phyloP scores from a whole-genome alignment of 2,329 filamentous ascomycete species.

The Alternaria consortialis region DNA sequence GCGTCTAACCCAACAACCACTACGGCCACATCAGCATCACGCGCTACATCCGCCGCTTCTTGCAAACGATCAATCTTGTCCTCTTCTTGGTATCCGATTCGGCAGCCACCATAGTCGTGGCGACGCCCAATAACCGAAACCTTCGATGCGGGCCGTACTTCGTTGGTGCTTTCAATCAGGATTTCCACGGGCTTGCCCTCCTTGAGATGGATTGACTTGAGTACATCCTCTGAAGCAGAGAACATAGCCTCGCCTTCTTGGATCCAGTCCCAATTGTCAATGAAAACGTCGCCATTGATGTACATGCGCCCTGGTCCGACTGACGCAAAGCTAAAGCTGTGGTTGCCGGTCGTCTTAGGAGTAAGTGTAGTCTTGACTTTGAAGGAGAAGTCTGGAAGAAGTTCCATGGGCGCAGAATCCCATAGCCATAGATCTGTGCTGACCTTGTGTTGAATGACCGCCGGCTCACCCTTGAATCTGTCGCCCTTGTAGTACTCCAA shows the following conservation, averaged over 20 bases:
- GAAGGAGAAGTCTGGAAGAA: slow-evolving; percentile 71
- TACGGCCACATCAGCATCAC: slow-evolving; percentile 77
- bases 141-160: slow-evolving; percentile 68
- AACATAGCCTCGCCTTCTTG: slow-evolving; percentile 77
- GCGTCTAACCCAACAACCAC: slow-evolving; percentile 80
- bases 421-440: slow-evolving; percentile 75
- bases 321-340: slow-evolving; percentile 73
- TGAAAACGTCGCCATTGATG: slow-evolving; percentile 66
- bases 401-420: slow-evolving; percentile 71
- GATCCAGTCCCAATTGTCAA: slow-evolving; percentile 75
- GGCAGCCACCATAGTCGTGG: slow-evolving; percentile 74
- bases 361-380: slow-evolving; percentile 68
- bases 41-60: slow-evolving; percentile 72
- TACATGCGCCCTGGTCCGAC: slow-evolving; percentile 71
- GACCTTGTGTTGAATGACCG: slow-evolving; percentile 65
- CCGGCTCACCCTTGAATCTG: slow-evolving; percentile 66
- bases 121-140: slow-evolving; percentile 66
- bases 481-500: slow-evolving; percentile 73
- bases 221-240: slow-evolving; percentile 70
- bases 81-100: slow-evolving; percentile 75
- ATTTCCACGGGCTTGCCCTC: slow-evolving; percentile 69
- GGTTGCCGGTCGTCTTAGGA: slow-evolving; percentile 66
- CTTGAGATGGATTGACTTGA: slow-evolving; percentile 68
- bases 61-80: slow-evolving; percentile 65
- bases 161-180: slow-evolving; percentile 71